phyloP scores from a whole-genome alignment of 176 grass and related monocot species.

The Oryza rufipogon region DNA sequence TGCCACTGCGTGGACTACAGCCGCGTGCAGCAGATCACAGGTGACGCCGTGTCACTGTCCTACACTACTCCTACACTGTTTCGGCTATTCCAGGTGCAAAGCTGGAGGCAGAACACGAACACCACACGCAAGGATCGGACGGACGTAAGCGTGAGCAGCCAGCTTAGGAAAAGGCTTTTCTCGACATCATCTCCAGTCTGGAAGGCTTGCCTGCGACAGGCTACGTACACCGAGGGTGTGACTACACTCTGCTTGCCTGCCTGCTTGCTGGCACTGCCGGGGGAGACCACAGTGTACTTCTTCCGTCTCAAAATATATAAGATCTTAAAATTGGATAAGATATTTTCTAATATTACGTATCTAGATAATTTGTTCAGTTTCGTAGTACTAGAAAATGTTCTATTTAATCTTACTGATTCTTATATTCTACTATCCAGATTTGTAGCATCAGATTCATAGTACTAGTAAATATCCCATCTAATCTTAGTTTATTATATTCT shows the following conservation, averaged over 20 bases:
- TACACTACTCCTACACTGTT: too few species aligned
- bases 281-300: background rate
- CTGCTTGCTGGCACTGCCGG: background rate
- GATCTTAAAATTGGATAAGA: too few species aligned
- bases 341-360: too few species aligned
- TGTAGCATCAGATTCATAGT: too few species aligned
- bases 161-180: background rate
- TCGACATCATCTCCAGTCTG: slow-evolving; percentile 10
- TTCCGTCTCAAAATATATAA: too few species aligned
- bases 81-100: background rate
- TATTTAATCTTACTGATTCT: too few species aligned
- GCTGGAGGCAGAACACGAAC: too few species aligned
- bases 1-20: background rate
- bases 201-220: background rate
- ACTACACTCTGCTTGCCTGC: background rate
- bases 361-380: too few species aligned
- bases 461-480: accelerated
- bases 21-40: background rate
- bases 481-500: too few species aligned
- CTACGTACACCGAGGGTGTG: slow-evolving; percentile 10
- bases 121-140: too few species aligned
- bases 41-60: background rate
- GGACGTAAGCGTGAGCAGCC: background rate
- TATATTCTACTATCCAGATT: too few species aligned
- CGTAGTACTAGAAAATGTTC: too few species aligned